phyloP scores from a whole-genome alignment of 345 rosid genomes.

The Hevea brasiliensis region DNA sequence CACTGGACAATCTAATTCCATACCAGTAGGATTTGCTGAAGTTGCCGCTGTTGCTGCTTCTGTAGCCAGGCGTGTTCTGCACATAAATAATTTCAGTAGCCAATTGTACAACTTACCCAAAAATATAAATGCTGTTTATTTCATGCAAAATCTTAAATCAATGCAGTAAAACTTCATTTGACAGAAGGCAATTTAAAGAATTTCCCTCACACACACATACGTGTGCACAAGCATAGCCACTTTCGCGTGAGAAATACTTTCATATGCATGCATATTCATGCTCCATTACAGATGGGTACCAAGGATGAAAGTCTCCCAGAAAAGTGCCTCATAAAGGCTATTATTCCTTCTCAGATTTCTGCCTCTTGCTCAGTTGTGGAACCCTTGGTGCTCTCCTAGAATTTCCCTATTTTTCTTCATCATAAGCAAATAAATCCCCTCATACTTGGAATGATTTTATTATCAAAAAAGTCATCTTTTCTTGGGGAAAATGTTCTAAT shows the following conservation, averaged over 20 bases:
- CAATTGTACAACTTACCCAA: not conserved
- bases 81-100: not conserved
- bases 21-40: constrained; percentile 58
- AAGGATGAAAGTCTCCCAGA: not conserved
- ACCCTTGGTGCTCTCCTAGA: not conserved
- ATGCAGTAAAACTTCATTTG: not conserved
- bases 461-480: not conserved
- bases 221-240: not conserved
- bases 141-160: not conserved
- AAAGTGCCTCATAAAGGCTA: not conserved
- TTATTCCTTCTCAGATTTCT: not conserved
- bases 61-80: constrained; percentile 72
- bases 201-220: not conserved
- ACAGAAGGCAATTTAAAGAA: not conserved
- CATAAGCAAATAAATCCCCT: not conserved
- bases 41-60: constrained; percentile 41
- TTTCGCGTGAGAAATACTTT: not conserved
- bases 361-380: not conserved
- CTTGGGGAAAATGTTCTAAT: not conserved
- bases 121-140: not conserved
- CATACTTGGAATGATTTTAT: not conserved
- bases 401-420: not conserved
- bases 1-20: constrained; percentile 89
- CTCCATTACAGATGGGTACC: not conserved
- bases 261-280: not conserved